Evolutionary conservation across 345 rosid genomes (phyloP).

Genomic region (Gynandropsis gynandra): DNA sequence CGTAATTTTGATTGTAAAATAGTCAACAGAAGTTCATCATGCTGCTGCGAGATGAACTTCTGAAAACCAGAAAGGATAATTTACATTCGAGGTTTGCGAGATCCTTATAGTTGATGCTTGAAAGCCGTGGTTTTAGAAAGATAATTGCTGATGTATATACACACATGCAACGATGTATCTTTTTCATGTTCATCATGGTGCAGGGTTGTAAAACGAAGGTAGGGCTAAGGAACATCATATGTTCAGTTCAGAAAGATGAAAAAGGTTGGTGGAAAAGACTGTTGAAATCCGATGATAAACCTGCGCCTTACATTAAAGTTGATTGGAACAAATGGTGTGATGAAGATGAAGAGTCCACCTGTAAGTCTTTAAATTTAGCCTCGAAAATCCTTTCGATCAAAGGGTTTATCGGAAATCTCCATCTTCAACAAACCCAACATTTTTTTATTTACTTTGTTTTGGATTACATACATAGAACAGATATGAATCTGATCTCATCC

Average conservation of each 20-base stretch:
- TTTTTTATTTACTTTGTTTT: background rate
- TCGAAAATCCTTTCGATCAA: background rate
- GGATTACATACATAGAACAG: background rate
- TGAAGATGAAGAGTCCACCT: conserved; percentile 65
- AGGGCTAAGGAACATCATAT: conserved; percentile 83
- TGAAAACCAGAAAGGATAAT: background rate
- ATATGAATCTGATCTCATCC: background rate
- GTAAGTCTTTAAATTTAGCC: conserved; percentile 38
- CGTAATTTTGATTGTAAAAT: background rate
- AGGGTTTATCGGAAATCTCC: background rate
- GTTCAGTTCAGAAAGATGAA: conserved; percentile 74
- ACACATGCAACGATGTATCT: background rate
- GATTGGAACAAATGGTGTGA: conserved; percentile 99
- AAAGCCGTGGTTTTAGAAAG: background rate
- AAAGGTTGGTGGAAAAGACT: conserved; percentile 93
- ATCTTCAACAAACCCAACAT: background rate
- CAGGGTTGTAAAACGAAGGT: conserved; percentile 73
- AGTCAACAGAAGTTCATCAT: background rate
- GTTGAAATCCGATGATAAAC: conserved; percentile 71
- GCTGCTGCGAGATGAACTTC: no score
- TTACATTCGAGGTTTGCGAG: background rate
- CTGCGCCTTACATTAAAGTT: conserved; percentile 97
- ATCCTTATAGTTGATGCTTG: background rate
- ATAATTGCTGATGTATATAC: conserved; percentile 1
- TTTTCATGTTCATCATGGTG: conserved; percentile 14